Base-by-base conservation (phyloP, 2,329 filamentous ascomycete species). In the Neonectria neomacrospora region DNA sequence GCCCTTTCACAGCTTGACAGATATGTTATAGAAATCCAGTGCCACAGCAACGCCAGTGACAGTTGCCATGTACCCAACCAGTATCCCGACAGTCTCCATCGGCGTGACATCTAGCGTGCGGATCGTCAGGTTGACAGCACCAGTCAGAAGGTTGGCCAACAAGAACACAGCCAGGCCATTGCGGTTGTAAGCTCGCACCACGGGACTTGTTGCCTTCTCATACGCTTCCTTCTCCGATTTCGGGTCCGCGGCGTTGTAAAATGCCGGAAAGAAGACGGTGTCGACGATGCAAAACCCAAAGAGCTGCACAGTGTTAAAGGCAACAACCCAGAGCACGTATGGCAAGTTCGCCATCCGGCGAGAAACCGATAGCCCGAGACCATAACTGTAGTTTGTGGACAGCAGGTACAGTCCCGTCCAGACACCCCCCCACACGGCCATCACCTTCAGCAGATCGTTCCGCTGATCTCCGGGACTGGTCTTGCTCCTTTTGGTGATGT, bases 281-380 rank as follows among this genome's bases (percentile, higher is more conserved):
- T 99, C 95, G 23, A 96, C 85, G 14, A 90, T 76, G 73, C 90
- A 94, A 77, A 95, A 97, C 1, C 90, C 84, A 8, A 92, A 82
- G 10, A 99, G 82, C 76, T 97, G 93, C n/a, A 86, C 83, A 65
- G 88, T 90, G 81, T 98, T 99, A 83, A 96, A 97, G 3, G 93
- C 90, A n/a, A 90, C 86, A 8, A 97, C 91, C 94, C 95, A 98
- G 47, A 97, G 83, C 45, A 98, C 86, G 76, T 99, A 99, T 0
- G 96, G 94, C 66, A 97, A 84, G 73, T 99, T 99, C 9, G 95
- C 96, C 61, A 98, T 82, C 1, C 96, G 90, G 20, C 96, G 90
- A 6, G 96, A 98, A 8, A 97, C 93, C 14, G 84, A 84, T 28
- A 97, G 83, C 7, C 88, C 88, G 34, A 93, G 84, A 6, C 93